Evolutionary conservation across 208 protist genomes (phyloP).

Genomic region (Chromosphaera perkinsii): DNA sequence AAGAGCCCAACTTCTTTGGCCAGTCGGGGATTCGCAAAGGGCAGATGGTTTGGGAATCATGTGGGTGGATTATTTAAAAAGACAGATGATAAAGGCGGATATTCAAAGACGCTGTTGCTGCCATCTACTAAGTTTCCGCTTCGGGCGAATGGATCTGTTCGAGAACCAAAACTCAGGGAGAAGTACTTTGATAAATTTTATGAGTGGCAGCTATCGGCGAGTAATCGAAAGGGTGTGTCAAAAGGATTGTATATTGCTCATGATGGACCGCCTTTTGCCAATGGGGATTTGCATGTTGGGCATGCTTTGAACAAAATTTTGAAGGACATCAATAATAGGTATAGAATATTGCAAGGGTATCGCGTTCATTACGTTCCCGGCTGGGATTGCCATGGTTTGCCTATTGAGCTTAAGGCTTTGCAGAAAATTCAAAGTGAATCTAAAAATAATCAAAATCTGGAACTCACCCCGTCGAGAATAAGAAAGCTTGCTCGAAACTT

Average conservation of each 20-base stretch:
- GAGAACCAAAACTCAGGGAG: slow-evolving; percentile 5
- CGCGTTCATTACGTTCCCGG: slow-evolving; percentile 52
- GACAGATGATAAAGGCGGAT: neutral
- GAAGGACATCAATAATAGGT: slow-evolving; percentile 70
- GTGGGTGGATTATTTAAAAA: no score
- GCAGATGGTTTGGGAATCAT: no score
- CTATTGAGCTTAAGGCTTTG: slow-evolving; percentile 73
- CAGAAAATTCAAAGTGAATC: neutral
- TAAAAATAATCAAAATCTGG: slow-evolving; percentile 22
- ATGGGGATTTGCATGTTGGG: slow-evolving; percentile 68
- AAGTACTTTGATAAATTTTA: slow-evolving; percentile 11
- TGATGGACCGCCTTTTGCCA: slow-evolving; percentile 77
- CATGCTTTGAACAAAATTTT: slow-evolving; percentile 58
- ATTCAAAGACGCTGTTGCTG: neutral
- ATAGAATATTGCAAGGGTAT: slow-evolving; percentile 54
- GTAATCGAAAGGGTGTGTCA: slow-evolving; percentile 2
- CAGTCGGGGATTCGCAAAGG: no score
- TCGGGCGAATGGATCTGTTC: neutral
- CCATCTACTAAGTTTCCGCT: slow-evolving; percentile 8
- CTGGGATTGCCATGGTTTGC: slow-evolving; percentile 77
- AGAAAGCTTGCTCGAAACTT: slow-evolving; percentile 41
- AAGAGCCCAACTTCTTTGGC: no score
- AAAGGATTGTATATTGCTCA: slow-evolving; percentile 58
- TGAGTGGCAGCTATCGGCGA: slow-evolving; percentile 2
- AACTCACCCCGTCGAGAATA: slow-evolving; percentile 22